These are phyloP conservation scores for Globisporangium paddicum DNA, from an alignment of 352 stramenopile genomes.

Conservation along the genomic window DNA sequence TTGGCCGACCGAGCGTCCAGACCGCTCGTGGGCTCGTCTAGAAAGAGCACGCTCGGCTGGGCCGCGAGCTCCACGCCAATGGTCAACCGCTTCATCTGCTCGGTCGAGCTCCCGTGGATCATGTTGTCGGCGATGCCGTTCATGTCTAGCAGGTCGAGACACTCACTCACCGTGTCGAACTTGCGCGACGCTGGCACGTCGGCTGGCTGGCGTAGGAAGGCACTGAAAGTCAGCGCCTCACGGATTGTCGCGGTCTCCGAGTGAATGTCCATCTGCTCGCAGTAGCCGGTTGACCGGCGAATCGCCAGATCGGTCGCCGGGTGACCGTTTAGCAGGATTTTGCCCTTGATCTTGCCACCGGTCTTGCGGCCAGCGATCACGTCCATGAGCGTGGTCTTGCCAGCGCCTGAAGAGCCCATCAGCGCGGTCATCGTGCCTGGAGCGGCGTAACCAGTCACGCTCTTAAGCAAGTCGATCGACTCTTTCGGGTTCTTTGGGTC, in stretches of 20 bases:
- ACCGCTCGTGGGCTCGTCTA: slow-evolving; percentile 77
- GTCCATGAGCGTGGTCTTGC: slow-evolving; percentile 90
- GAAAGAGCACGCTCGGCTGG: slow-evolving; percentile 74
- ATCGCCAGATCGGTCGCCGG: slow-evolving; percentile 13
- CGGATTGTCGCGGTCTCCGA: slow-evolving; percentile 39
- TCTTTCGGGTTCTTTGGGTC: slow-evolving; percentile 18
- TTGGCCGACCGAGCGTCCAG: slow-evolving; percentile 79
- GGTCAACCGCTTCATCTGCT: slow-evolving; percentile 50
- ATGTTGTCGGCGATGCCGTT: slow-evolving; percentile 27
- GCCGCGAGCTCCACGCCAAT: slow-evolving; percentile 70
- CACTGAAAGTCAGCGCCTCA: slow-evolving; percentile 82
- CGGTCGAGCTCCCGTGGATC: slow-evolving; percentile 29
- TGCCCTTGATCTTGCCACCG: slow-evolving; percentile 60
- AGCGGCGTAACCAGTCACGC: slow-evolving; percentile 20
- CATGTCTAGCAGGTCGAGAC: slow-evolving; percentile 27
- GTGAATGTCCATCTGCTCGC: slow-evolving; percentile 70
- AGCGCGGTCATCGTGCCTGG: slow-evolving; percentile 64
- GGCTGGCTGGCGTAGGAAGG: slow-evolving; percentile 49
- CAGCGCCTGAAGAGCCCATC: slow-evolving; percentile 80
- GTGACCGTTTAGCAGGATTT: slow-evolving; percentile 84
- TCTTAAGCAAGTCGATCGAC: slow-evolving; percentile 48
- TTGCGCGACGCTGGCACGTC: no score
- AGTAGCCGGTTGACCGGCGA: slow-evolving; percentile 38
- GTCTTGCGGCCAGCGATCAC: slow-evolving; percentile 92
- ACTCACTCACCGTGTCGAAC: slow-evolving; percentile 36